Evolutionary conservation across 2,329 filamentous ascomycete species (phyloP).

Genomic region (Alternaria angustiovoidea): DNA sequence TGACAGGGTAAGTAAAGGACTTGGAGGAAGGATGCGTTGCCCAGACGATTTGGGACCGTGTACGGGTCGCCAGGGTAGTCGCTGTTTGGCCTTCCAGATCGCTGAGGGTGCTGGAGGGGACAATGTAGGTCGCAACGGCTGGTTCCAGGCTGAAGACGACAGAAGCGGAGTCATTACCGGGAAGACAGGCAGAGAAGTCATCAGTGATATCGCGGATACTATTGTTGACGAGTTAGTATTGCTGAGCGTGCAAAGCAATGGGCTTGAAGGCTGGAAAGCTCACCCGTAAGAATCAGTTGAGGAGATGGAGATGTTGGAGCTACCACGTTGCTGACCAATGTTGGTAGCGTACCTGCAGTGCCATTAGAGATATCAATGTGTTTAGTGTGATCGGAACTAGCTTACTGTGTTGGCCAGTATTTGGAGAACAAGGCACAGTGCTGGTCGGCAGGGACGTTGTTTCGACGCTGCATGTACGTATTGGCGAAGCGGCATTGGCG

Average conservation of each 20-base stretch:
- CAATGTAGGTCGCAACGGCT: no score
- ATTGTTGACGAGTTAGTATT: neutral
- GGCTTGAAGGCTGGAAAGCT: neutral
- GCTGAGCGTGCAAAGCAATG: neutral
- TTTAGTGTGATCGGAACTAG: neutral
- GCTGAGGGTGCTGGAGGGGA: neutral
- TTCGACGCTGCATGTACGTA: conserved; percentile 42
- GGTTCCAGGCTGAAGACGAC: no score
- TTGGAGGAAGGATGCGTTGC: neutral
- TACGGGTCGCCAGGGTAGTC: neutral
- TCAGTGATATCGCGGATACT: conserved; percentile 1
- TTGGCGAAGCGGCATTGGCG: conserved; percentile 45
- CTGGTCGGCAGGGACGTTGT: conserved; percentile 29
- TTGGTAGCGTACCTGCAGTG: conserved; percentile 12
- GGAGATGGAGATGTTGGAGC: conserved; percentile 1
- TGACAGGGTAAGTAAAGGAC: neutral
- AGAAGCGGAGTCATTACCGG: neutral
- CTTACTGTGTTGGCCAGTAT: conserved; percentile 13
- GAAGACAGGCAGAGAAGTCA: conserved; percentile 5
- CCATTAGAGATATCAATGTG: neutral
- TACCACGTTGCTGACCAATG: conserved; percentile 9
- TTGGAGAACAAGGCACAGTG: conserved; percentile 33
- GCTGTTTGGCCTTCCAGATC: neutral
- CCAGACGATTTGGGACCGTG: neutral
- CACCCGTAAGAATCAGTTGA: conserved; percentile 12